Percentiles rank a stretch among this genome's conserved stretches.
phyloP scores from a whole-genome alignment of 2,329 filamentous ascomycete species.

The Gaeumannomyces tritici region DNA sequence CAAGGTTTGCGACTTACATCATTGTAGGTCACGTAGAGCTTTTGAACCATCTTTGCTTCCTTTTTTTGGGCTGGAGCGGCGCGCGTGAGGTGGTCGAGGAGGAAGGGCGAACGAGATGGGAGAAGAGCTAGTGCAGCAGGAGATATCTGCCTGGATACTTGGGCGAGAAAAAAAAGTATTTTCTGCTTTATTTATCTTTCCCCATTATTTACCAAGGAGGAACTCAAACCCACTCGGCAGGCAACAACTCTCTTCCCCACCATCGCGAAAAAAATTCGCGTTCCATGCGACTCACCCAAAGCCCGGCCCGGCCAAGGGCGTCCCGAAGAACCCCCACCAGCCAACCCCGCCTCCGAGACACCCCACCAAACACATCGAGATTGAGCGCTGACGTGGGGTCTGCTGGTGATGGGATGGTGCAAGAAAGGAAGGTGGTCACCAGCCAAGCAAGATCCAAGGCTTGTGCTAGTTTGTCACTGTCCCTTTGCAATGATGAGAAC shows the following conservation, averaged over 20 bases:
- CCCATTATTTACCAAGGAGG: background rate
- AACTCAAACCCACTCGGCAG: background rate
- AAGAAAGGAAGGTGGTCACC: no score
- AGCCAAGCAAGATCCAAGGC: no score
- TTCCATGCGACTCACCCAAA: background rate
- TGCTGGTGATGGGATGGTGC: no score
- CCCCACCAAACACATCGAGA: background rate
- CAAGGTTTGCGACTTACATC: slow-evolving; percentile 51
- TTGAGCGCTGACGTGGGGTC: background rate
- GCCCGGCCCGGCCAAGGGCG: background rate
- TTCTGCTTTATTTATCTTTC: background rate
- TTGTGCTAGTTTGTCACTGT: background rate
- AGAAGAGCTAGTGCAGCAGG: no score
- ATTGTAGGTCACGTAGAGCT: slow-evolving; percentile 87
- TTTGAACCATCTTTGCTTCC: slow-evolving; percentile 57
- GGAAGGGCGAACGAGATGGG: background rate
- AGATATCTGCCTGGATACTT: background rate
- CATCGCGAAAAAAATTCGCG: background rate
- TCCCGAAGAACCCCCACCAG: background rate
- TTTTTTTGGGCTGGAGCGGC: background rate
- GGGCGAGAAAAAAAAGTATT: background rate
- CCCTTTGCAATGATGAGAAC: background rate
- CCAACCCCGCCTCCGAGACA: background rate
- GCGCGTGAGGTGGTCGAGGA: background rate
- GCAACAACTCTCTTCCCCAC: background rate